Percentiles rank a stretch among this genome's conserved stretches.
Conservation (phyloP, 768 basidiomycete species). For the Psilocybe sp. region DNA sequence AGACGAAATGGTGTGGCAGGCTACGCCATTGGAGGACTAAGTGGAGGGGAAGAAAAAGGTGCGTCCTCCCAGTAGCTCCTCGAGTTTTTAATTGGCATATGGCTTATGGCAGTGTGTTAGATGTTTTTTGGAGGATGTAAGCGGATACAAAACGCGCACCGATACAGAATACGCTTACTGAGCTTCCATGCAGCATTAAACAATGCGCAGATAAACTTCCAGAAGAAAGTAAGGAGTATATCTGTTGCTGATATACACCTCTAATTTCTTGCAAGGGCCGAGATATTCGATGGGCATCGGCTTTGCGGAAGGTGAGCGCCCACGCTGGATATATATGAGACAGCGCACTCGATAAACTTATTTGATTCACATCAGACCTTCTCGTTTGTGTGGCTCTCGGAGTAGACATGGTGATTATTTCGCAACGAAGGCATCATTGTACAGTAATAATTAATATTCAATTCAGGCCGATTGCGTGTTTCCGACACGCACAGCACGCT, state of each 20-base stretch:
- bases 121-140: slow-evolving; percentile 84
- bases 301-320: slow-evolving; percentile 74
- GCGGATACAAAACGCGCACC: slow-evolving; percentile 14
- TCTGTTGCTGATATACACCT: not conserved
- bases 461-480: slow-evolving; percentile 88
- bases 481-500: slow-evolving; percentile 88
- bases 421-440: not conserved
- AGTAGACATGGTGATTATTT: slow-evolving; percentile 73
- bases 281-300: slow-evolving; percentile 93
- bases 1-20: slow-evolving; percentile 78
- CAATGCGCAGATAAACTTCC: slow-evolving; percentile 81
- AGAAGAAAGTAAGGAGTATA: slow-evolving; percentile 57
- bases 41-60: slow-evolving; percentile 93
- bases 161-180: not conserved
- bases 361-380: slow-evolving; percentile 44
- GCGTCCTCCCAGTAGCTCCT: slow-evolving; percentile 2
- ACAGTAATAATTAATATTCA: not conserved
- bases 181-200: slow-evolving; percentile 52
- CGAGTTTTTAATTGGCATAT: not conserved
- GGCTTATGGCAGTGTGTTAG: slow-evolving; percentile 29
- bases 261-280: slow-evolving; percentile 50
- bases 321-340: not conserved
- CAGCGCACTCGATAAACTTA: not conserved
- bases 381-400: slow-evolving; percentile 91
- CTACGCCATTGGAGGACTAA: slow-evolving; percentile 87